These are phyloP conservation scores for Heliamphora exappendiculata DNA, from an alignment of 148 eudicot species.

Conservation along the genomic window DNA sequence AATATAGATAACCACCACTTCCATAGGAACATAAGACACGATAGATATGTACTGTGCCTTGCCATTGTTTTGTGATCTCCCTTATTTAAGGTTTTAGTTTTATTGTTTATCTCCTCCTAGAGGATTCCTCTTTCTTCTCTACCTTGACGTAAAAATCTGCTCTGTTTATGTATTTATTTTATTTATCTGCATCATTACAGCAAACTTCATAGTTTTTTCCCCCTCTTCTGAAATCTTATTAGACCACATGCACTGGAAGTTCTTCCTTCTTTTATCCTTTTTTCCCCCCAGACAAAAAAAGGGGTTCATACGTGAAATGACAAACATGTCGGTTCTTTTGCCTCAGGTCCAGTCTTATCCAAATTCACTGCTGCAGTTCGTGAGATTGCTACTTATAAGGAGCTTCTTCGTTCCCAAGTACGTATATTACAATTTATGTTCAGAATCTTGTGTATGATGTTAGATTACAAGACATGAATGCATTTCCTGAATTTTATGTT, in stretches of 20 bases:
- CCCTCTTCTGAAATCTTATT: no score
- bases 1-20: no score
- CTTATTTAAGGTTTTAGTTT: background rate
- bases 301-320: background rate
- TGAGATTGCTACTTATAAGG: constrained; percentile 93
- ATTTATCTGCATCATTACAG: background rate
- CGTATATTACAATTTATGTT: background rate
- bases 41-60: background rate
- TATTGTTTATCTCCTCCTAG: background rate
- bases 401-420: constrained; percentile 95
- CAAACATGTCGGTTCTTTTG: constrained; percentile 1
- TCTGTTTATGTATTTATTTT: background rate
- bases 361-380: constrained; percentile 71
- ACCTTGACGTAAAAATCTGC: background rate
- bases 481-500: background rate
- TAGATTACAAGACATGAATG: background rate
- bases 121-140: constrained; percentile 5
- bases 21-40: background rate
- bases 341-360: constrained; percentile 76
- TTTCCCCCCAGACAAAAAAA: background rate
- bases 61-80: background rate
- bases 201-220: background rate
- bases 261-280: background rate
- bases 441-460: background rate
- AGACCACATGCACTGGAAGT: background rate